These are phyloP conservation scores for Pleurotus cornucopiae DNA, from an alignment of 768 basidiomycete species.

Conservation along the genomic window DNA sequence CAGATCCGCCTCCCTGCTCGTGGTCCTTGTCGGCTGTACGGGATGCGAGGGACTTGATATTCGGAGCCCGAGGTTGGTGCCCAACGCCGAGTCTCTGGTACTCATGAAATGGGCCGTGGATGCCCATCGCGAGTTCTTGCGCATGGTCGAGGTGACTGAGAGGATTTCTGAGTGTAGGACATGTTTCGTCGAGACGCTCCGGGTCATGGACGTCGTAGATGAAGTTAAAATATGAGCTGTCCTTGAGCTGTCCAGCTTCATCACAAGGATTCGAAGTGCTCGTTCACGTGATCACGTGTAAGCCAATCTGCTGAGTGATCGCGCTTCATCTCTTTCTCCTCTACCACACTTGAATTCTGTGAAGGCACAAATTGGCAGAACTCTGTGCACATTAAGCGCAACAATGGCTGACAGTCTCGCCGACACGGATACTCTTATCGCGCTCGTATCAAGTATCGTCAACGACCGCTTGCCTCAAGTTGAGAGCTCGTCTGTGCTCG, in stretches of 20 bases:
- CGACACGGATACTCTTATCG: constrained; percentile 70
- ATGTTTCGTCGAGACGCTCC: constrained; percentile 60
- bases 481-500: constrained; percentile 36
- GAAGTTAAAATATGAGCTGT: background rate
- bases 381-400: no score
- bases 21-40: constrained; percentile 36
- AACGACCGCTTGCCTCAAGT: constrained; percentile 22
- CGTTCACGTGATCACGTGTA: no score
- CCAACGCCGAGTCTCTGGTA: constrained; percentile 62
- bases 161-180: constrained; percentile 88
- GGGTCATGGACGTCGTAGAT: constrained; percentile 14
- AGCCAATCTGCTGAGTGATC: no score
- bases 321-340: no score
- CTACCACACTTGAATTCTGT: no score
- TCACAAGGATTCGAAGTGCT: no score
- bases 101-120: constrained; percentile 61
- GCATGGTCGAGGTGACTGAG: constrained; percentile 92
- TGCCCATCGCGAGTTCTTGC: constrained; percentile 97
- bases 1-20: constrained; percentile 64
- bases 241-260: no score
- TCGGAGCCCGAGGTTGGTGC: constrained; percentile 71
- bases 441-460: constrained; percentile 61
- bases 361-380: no score
- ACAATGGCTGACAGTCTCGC: no score
- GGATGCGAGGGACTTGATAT: constrained; percentile 45